Conservation (phyloP, 345 rosid species). For the Clarkia xantiana region DNA sequence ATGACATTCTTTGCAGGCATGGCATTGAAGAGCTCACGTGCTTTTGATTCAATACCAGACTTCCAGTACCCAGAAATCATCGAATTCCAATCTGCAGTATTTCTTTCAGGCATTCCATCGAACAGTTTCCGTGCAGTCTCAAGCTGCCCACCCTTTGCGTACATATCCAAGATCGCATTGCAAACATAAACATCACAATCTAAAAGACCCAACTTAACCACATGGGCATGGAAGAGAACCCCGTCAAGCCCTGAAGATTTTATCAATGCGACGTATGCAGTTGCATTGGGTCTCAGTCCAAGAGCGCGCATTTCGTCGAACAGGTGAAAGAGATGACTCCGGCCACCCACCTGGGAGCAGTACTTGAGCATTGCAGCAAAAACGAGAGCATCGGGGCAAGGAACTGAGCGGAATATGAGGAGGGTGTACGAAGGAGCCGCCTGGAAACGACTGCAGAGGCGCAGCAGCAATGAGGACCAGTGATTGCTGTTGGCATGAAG, state of each 20-base stretch:
- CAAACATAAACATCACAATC: constrained; percentile 16
- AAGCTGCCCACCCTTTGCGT: constrained; percentile 15
- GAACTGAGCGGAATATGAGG: not conserved
- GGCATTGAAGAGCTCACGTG: constrained; percentile 50
- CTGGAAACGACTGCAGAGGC: no score
- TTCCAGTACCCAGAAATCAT: constrained; percentile 37
- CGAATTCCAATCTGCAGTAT: constrained; percentile 32
- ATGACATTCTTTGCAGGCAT: constrained; percentile 61
- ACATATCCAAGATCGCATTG: constrained; percentile 22
- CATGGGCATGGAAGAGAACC: constrained; percentile 18
- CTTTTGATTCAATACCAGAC: constrained; percentile 26
- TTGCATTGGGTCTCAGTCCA: constrained; percentile 12
- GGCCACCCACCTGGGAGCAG: not conserved
- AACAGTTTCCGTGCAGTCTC: constrained; percentile 31
- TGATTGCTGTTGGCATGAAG: no score
- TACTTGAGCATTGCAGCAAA: not conserved
- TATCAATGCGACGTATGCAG: constrained; percentile 21
- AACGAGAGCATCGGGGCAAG: not conserved
- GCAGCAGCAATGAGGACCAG: no score
- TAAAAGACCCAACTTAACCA: constrained; percentile 20
- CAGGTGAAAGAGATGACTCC: not conserved
- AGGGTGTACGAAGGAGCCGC: no score
- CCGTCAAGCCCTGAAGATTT: constrained; percentile 19
- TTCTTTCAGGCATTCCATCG: constrained; percentile 39
- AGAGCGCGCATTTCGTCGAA: not conserved